phyloP scores from a whole-genome alignment of 345 rosid species.

The Turnera subulata region DNA sequence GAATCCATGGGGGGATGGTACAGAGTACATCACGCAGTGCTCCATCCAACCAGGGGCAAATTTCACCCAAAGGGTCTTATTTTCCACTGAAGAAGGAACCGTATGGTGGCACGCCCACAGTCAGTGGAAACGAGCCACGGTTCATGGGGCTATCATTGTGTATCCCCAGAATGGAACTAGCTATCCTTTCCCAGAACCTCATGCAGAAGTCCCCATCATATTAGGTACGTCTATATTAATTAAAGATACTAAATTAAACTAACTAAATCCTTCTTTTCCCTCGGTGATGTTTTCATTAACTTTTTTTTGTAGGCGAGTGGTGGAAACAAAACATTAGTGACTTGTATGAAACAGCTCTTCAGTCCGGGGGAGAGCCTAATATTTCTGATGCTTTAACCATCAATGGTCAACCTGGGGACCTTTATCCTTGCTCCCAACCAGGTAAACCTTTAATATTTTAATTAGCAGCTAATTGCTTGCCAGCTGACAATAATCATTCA shows the following conservation, averaged over 20 bases:
- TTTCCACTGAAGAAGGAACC: no score
- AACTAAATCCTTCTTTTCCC: neutral
- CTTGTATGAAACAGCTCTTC: constrained; percentile 5
- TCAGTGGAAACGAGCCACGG: constrained; percentile 13
- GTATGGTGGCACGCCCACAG: no score
- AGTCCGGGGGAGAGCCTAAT: constrained; percentile 37
- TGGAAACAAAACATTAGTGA: constrained; percentile 26
- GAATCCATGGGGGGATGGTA: no score
- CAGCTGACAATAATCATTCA: no score
- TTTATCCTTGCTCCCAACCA: constrained; percentile 27
- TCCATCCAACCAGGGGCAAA: no score
- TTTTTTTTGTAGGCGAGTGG: constrained; percentile 46
- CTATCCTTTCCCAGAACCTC: constrained; percentile 33
- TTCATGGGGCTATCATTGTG: constrained; percentile 33
- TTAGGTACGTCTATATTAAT: constrained; percentile 26
- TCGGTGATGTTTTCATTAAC: no score
- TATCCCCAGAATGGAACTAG: constrained; percentile 19
- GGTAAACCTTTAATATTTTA: neutral
- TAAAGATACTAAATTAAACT: neutral
- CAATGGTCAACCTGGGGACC: constrained; percentile 40
- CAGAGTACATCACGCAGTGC: no score
- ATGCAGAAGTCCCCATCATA: constrained; percentile 22
- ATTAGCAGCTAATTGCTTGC: no score
- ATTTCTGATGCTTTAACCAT: constrained; percentile 29
- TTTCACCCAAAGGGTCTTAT: no score